phyloP scores from a whole-genome alignment of 345 rosid species.

The Gossypium mustelinum region DNA sequence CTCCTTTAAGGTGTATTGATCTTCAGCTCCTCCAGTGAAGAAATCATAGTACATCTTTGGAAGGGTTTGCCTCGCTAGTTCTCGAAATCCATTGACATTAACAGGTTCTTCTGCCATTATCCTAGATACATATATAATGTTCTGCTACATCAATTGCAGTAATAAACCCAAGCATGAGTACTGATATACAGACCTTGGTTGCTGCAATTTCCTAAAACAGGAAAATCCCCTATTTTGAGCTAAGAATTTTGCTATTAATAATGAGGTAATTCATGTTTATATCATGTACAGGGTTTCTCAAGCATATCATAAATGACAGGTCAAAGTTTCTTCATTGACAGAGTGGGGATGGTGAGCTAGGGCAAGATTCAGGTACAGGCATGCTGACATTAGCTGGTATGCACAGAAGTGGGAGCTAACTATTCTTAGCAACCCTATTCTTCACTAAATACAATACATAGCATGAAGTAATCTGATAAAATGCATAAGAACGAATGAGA shows the following conservation, averaged over 20 bases:
- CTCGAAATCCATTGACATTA: slow-evolving; percentile 67
- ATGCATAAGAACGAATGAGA: not conserved
- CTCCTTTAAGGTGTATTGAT: slow-evolving; percentile 58
- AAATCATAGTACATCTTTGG: slow-evolving; percentile 82
- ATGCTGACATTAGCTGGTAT: not conserved
- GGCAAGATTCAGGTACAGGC: not conserved
- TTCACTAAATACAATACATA: not conserved
- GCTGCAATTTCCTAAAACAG: slow-evolving; percentile 21
- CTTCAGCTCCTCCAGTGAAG: slow-evolving; percentile 74
- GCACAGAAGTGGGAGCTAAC: not conserved
- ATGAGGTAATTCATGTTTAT: not conserved
- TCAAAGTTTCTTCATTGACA: not conserved
- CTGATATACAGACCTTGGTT: not conserved
- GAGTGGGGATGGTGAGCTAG: not conserved
- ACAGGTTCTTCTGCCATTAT: slow-evolving; percentile 59
- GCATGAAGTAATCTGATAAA: not conserved
- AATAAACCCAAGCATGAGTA: not conserved
- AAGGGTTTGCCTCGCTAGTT: slow-evolving; percentile 61
- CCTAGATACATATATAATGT: slow-evolving; percentile 12
- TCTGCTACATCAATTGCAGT: not conserved
- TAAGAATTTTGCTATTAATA: not conserved
- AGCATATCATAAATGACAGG: not conserved
- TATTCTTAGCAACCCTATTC: not conserved
- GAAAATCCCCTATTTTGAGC: too few relatives aligned
- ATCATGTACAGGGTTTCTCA: not conserved